A percentile compares a stretch with the other conserved stretches of the same genome.
Conservation (phyloP, 2,329 filamentous ascomycete species). For the Neobulgaria alba region DNA sequence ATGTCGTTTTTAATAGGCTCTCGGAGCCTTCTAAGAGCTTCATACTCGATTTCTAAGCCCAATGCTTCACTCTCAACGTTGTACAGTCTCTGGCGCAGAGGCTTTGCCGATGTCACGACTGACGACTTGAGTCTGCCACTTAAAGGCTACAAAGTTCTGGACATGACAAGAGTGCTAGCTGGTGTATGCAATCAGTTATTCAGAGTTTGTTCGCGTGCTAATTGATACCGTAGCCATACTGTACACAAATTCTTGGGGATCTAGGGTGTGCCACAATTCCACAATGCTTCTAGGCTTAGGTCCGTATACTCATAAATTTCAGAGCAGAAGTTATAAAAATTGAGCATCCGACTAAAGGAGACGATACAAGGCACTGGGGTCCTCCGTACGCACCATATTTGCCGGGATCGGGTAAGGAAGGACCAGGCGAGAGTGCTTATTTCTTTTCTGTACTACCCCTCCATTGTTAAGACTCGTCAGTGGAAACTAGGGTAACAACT, state of each 20-base stretch:
- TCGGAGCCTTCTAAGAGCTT: conserved; percentile 15
- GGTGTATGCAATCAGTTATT: conserved; percentile 56
- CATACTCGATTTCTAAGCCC: conserved; percentile 6
- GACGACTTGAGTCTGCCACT: conserved; percentile 53
- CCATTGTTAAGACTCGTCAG: not conserved
- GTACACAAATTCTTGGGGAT: conserved; percentile 92
- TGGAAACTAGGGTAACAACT: conserved; percentile 1
- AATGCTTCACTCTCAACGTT: conserved; percentile 12
- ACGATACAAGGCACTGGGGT: conserved; percentile 94
- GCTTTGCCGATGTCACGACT: conserved; percentile 15
- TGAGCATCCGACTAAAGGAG: conserved; percentile 82
- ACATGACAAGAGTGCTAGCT: conserved; percentile 93
- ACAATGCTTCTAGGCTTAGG: conserved; percentile 17
- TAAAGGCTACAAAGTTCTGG: conserved; percentile 78
- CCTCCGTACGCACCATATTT: conserved; percentile 83
- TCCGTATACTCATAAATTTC: conserved; percentile 12
- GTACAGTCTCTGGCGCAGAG: conserved; percentile 11
- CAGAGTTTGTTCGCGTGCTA: not conserved
- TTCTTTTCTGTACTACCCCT: conserved; percentile 64
- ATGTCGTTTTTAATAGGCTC: conserved; percentile 11
- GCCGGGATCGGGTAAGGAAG: conserved; percentile 46
- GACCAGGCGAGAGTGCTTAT: conserved; percentile 88
- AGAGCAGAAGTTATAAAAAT: conserved; percentile 97
- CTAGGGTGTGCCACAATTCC: conserved; percentile 60
- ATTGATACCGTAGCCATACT: conserved; percentile 64